Base-by-base conservation (phyloP, 192 early-diverging fungal genomes). In the Podila horticola region DNA sequence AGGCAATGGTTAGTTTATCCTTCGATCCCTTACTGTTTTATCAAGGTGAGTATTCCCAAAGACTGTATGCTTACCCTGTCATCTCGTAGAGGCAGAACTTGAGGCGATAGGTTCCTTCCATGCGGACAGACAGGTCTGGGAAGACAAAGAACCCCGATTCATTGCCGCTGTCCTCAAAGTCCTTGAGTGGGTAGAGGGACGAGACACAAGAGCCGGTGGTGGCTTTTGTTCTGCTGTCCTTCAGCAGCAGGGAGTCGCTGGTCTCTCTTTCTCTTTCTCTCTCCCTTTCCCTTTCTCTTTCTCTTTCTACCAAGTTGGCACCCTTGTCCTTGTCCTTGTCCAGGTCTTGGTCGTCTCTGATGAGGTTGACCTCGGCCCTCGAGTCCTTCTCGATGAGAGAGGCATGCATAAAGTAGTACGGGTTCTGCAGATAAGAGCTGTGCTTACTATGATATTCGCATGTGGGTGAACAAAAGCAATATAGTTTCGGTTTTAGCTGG, bases 71-170 rank as follows among this genome's bases (percentile, higher is more conserved):
- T 75, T 90, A 91, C 90, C 90, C 91, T 61, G 94, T 90, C 72
- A 98, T 97, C 75, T 98, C 96, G 86, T 95, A 98, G 38, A 98
- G 77, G 72, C 93, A 94, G 64, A 98, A 92, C 90, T 90, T 93
- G 52, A 96, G 86, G 19, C 91, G 72, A 71, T 94, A 95, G n/a
- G 84, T 89, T 29, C 97, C 97, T 71, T 98, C 97, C 88, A 95
- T 95, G 13, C 97, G 83, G n/a, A 97, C 95, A 5, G 94, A 95
- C 22, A 98, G 85, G 83, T 98, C 97, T 29, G 97, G 95, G 83
- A 98, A 98, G 41, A 98, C 96, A 89, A 98, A 98, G 74, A 97
- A 98, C 1, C 94, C 96, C n/a, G 96, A 95, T 72, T 96, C 94
- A 34, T 88, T 88, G 51, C 85, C 85, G 58, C 74, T 86, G 72